Base-by-base conservation (phyloP, 768 basidiomycete species). In the Pleurotus platypus region DNA sequence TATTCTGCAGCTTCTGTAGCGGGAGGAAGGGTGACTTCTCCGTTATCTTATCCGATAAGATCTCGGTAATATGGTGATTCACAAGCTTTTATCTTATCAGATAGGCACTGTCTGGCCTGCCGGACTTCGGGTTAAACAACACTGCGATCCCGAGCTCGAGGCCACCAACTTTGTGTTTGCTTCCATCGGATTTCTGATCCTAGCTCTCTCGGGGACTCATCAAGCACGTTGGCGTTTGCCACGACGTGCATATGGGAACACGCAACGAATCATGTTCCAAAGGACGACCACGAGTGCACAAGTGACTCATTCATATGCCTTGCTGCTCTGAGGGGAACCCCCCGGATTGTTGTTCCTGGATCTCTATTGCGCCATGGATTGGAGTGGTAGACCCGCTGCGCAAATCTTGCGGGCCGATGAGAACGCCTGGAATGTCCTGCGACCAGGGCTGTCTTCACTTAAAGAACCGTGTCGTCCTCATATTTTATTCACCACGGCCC, bases 331-430 rank as follows among this genome's bases (percentile, higher is more conserved):
- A 5, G 30, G 39, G 51, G 51, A 42, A 42, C 51, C 37, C 26
- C 18, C 51, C 51, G 51, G 51, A 54, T 54, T 54, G 13, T 24
- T 22, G 51, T 54, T 40, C 51, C 51, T 54, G 49, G 35, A 37
- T 24, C n/a, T 22, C 9, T 45, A 6, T 45, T 45, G 42, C 20
- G 42, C n/a, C 30, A 11, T 35, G 30, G 30, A 35, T 35, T 35
- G 30, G 30, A 35, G 30, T 35, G 30, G 30, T 35, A 35, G 30
- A 35, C 20, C 42, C 42, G 15, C 20, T 22, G 16, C 30, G n/a
- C 49, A 15, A 50, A 50, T 50, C 49, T n/a, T 35, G 27, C 49
- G 49, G 30, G 11, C 49, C 49, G 49, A 50, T 9, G 49, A 20
- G 15, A 50, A 30, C 20, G n/a, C 42, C n/a, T 45, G 42, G 20